phyloP scores from a whole-genome alignment of 257 asterid genomes.

The Voacanga thouarsii region DNA sequence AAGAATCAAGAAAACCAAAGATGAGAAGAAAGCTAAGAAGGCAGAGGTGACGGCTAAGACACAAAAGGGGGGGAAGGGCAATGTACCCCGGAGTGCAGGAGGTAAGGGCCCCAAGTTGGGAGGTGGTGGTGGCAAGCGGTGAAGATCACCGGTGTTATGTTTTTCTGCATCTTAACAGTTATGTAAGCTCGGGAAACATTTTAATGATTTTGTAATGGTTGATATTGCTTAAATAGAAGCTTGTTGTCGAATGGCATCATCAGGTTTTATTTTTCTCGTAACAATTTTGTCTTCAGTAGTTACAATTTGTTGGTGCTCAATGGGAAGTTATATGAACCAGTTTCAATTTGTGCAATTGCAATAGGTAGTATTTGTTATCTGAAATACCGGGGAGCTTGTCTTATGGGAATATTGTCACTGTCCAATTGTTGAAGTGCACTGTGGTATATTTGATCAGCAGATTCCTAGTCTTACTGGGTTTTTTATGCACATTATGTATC shows the following conservation, averaged over 20 bases:
- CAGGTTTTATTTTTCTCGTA: not conserved
- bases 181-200: not conserved
- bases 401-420: not conserved
- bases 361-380: not conserved
- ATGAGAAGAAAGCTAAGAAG: constrained; percentile 87
- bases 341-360: not conserved
- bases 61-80: constrained; percentile 57
- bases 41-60: constrained; percentile 59
- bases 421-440: no score
- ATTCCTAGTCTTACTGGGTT: not conserved
- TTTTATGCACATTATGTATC: not conserved
- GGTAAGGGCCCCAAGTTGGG: constrained; percentile 77
- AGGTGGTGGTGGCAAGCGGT: constrained; percentile 88
- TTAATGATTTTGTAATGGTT: not conserved
- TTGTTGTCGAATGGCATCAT: not conserved
- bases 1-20: constrained; percentile 83
- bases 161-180: not conserved
- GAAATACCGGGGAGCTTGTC: no score
- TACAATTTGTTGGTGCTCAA: not conserved
- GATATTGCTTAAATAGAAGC: not conserved
- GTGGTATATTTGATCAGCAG: not conserved
- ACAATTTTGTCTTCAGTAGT: not conserved
- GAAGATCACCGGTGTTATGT: constrained; percentile 1
- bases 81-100: constrained; percentile 47
- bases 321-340: not conserved